phyloP scores from a whole-genome alignment of 2,329 filamentous ascomycete genomes.

The Neophaeococcomyces mojaviensis region DNA sequence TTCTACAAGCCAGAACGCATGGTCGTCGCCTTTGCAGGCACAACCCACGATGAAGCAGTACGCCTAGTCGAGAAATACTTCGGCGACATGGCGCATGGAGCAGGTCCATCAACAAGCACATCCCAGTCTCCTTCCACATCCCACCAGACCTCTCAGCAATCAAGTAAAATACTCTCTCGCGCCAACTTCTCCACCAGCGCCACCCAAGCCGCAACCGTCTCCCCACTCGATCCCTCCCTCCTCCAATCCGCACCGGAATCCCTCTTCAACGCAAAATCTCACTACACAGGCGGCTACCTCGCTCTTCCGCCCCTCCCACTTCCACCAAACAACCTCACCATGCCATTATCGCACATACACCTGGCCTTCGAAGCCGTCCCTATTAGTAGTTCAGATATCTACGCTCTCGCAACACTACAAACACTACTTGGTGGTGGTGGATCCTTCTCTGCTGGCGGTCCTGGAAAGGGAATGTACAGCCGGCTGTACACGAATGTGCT shows the following conservation, averaged over 20 bases:
- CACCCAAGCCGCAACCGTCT: constrained; percentile 52
- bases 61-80: constrained; percentile 76
- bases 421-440: constrained; percentile 92
- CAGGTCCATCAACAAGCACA: constrained; percentile 33
- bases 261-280: constrained; percentile 59
- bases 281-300: constrained; percentile 91
- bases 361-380: constrained; percentile 92
- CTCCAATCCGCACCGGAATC: constrained; percentile 38
- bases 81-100: constrained; percentile 69
- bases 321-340: constrained; percentile 67
- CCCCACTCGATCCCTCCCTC: constrained; percentile 43
- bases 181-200: constrained; percentile 68
- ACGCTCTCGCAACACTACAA: constrained; percentile 89
- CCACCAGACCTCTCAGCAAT: constrained; percentile 34
- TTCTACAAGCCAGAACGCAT: constrained; percentile 89
- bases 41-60: constrained; percentile 74
- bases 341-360: constrained; percentile 84
- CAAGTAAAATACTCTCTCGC: constrained; percentile 27
- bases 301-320: constrained; percentile 73
- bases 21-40: constrained; percentile 90
- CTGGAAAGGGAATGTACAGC: constrained; percentile 98
- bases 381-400: constrained; percentile 86
- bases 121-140: constrained; percentile 21
- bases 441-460: constrained; percentile 91
- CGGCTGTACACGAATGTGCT: constrained; percentile 95